phyloP scores from a whole-genome alignment of 345 rosid species.

The Sapria himalayana region DNA sequence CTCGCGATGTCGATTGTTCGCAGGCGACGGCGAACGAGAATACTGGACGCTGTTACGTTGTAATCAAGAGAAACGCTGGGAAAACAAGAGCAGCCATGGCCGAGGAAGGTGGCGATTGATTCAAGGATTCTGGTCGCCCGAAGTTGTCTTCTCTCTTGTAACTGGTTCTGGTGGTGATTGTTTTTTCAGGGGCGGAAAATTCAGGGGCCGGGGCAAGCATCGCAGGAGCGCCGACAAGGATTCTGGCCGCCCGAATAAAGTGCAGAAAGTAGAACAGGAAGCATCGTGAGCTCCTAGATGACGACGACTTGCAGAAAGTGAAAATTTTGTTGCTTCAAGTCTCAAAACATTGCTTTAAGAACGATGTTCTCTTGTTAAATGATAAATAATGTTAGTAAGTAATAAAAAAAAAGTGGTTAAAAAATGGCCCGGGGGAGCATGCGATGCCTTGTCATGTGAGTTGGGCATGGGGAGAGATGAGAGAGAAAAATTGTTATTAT shows the following conservation, averaged over 20 bases:
- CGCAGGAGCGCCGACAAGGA: constrained; percentile 30
- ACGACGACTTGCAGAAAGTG: too few relatives aligned
- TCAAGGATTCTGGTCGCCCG: too few relatives aligned
- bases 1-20: not conserved
- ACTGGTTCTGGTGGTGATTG: not conserved
- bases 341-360: too few relatives aligned
- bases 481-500: too few relatives aligned
- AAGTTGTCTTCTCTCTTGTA: not conserved
- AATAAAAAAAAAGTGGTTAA: too few relatives aligned
- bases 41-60: constrained; percentile 55
- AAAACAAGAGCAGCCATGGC: constrained; percentile 32
- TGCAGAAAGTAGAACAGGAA: constrained; percentile 22
- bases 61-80: constrained; percentile 30
- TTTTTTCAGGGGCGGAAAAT: constrained; percentile 49
- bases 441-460: too few relatives aligned
- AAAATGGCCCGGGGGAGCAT: too few relatives aligned
- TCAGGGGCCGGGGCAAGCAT: constrained; percentile 46
- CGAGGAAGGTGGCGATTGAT: constrained; percentile 35
- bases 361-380: too few relatives aligned
- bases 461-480: too few relatives aligned
- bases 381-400: too few relatives aligned
- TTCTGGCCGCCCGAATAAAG: constrained; percentile 47
- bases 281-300: too few relatives aligned
- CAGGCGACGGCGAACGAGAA: constrained; percentile 76
- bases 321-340: too few relatives aligned